These are phyloP conservation scores for Orychophragmus violaceus DNA, from an alignment of 345 rosid genomes.

Conservation along the genomic window DNA sequence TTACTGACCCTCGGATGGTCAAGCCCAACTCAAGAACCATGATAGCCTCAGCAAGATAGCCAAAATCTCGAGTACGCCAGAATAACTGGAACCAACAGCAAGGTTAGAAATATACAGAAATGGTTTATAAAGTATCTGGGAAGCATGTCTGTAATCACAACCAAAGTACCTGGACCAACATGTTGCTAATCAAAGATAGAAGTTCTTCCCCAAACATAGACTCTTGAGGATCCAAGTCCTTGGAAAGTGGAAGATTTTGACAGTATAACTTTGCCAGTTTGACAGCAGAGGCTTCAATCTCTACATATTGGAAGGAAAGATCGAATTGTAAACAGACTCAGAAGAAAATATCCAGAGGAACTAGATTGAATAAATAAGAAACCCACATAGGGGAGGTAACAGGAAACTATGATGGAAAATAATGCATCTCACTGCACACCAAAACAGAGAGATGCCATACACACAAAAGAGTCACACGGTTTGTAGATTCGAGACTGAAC, in stretches of 20 bases:
- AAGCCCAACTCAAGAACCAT: slow-evolving; percentile 93
- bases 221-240: slow-evolving; percentile 90
- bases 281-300: slow-evolving; percentile 51
- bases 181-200: slow-evolving; percentile 60
- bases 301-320: slow-evolving; percentile 36
- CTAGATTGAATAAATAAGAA: not conserved
- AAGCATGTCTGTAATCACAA: not conserved
- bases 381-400: not conserved
- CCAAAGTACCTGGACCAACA: slow-evolving; percentile 73
- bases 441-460: not conserved
- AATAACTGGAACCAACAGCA: slow-evolving; percentile 46
- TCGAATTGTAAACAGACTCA: not conserved
- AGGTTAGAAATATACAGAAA: not conserved
- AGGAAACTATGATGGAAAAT: not conserved
- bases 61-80: slow-evolving; percentile 67
- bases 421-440: not conserved
- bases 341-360: slow-evolving; percentile 4
- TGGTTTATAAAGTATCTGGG: not conserved
- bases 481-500: not conserved
- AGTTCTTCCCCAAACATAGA: slow-evolving; percentile 94
- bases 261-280: slow-evolving; percentile 68
- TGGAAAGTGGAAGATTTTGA: slow-evolving; percentile 71
- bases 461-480: not conserved
- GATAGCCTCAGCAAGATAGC: slow-evolving; percentile 80
- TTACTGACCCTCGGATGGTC: slow-evolving; percentile 56